Conservation (phyloP, 2,329 filamentous ascomycete genomes). For the Alternaria postmessia region DNA sequence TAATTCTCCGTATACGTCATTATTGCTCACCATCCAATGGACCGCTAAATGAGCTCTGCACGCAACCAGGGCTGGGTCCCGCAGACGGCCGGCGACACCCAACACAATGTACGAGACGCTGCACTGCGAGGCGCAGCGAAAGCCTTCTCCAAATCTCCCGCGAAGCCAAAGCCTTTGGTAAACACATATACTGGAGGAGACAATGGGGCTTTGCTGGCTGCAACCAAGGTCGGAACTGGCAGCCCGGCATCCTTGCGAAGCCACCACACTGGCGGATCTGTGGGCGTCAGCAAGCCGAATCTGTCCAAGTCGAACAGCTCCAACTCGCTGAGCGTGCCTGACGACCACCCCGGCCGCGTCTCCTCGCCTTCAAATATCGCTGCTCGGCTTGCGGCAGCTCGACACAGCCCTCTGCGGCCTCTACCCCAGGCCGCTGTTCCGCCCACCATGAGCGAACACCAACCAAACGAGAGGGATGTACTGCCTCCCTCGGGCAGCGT, state of each 20-base stretch:
- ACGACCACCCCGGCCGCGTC: slow-evolving; percentile 34
- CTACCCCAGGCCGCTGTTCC: slow-evolving; percentile 20
- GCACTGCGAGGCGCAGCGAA: slow-evolving; percentile 59
- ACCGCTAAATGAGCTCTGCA: slow-evolving; percentile 47
- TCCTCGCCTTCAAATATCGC: slow-evolving; percentile 69
- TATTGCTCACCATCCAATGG: slow-evolving; percentile 41
- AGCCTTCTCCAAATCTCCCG: slow-evolving; percentile 57
- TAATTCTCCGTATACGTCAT: slow-evolving; percentile 21
- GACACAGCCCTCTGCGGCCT: slow-evolving; percentile 60
- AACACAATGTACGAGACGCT: slow-evolving; percentile 52
- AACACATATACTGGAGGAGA: slow-evolving; percentile 51
- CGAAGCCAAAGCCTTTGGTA: slow-evolving; percentile 51
- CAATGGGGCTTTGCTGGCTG: slow-evolving; percentile 57
- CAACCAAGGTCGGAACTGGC: slow-evolving; percentile 52
- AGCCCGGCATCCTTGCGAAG: slow-evolving; percentile 33
- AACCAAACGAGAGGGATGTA: slow-evolving; percentile 38
- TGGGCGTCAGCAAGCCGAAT: slow-evolving; percentile 33
- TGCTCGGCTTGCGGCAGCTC: slow-evolving; percentile 68
- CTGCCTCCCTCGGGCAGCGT: slow-evolving; percentile 47
- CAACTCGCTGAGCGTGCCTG: slow-evolving; percentile 41
- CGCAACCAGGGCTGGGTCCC: slow-evolving; percentile 40
- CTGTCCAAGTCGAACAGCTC: slow-evolving; percentile 42
- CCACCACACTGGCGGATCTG: slow-evolving; percentile 45
- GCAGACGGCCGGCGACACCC: slow-evolving; percentile 46
- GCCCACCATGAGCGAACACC: slow-evolving; percentile 30